Evolutionary conservation across 108 stramenopile species (phyloP).

Genomic region (Cyclotella kingstonii): DNA sequence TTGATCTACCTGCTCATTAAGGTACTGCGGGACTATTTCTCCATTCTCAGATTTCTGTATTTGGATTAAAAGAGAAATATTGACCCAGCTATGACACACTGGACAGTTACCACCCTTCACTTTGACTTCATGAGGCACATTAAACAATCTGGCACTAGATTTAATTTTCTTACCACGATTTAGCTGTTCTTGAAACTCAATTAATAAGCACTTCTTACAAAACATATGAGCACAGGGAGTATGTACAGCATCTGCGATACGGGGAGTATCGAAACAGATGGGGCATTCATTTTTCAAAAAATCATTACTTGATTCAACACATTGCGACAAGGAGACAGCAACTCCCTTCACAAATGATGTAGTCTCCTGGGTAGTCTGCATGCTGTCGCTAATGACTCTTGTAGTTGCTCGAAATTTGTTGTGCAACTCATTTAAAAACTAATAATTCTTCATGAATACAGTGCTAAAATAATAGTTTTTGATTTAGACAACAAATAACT

Average conservation of each 20-base stretch:
- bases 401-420: conserved; percentile 36
- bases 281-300: conserved; percentile 75
- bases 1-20: conserved; percentile 12
- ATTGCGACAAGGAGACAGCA: conserved; percentile 53
- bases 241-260: conserved; percentile 59
- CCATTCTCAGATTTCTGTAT: conserved; percentile 52
- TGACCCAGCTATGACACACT: conserved; percentile 55
- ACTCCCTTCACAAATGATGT: conserved; percentile 47
- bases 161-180: conserved; percentile 19
- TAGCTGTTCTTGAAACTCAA: conserved; percentile 35
- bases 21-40: conserved; percentile 39
- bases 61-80: conserved; percentile 53
- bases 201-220: conserved; percentile 61
- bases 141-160: neutral
- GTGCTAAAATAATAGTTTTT: too few relatives aligned
- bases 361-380: conserved; percentile 1
- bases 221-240: conserved; percentile 86
- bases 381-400: conserved; percentile 25
- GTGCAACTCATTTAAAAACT: conserved; percentile 10
- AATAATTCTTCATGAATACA: too few relatives aligned
- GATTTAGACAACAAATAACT: too few relatives aligned
- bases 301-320: conserved; percentile 47
- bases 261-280: conserved; percentile 70
- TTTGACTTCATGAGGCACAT: neutral
- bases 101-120: conserved; percentile 62